phyloP scores from a whole-genome alignment of 371 early-diverging fungal genomes.

The Smittium culicis region DNA sequence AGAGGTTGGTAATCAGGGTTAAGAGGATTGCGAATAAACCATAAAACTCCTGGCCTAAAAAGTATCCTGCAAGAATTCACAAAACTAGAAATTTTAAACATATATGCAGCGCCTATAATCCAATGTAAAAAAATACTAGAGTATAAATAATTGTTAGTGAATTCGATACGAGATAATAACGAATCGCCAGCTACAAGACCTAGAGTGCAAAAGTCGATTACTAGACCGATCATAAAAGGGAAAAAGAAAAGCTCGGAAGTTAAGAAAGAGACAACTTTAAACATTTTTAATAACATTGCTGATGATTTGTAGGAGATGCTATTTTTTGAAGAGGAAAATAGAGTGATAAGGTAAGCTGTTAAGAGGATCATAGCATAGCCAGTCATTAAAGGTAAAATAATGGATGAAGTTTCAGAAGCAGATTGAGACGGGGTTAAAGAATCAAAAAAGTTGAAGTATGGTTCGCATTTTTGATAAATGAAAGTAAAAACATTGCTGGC shows the following conservation, averaged over 20 bases:
- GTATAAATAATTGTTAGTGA: conserved; percentile 42
- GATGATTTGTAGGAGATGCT: conserved; percentile 13
- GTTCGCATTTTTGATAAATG: too few relatives aligned
- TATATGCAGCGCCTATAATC: conserved; percentile 80
- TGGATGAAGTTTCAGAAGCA: neutral
- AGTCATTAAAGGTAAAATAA: neutral
- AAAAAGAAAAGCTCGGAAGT: conserved; percentile 68
- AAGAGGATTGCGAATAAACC: conserved; percentile 91
- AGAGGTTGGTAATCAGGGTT: conserved; percentile 86
- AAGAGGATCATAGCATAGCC: neutral
- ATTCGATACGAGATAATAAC: conserved; percentile 36
- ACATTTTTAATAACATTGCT: conserved; percentile 20
- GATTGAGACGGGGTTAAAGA: too few relatives aligned
- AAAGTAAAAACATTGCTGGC: too few relatives aligned
- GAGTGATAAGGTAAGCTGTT: neutral
- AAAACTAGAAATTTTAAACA: conserved; percentile 78
- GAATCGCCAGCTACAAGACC: conserved; percentile 51
- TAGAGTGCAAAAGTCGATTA: conserved; percentile 59
- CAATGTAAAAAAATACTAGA: conserved; percentile 66
- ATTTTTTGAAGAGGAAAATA: neutral
- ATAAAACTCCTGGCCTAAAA: conserved; percentile 80
- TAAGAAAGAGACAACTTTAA: conserved; percentile 60
- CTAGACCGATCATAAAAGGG: conserved; percentile 71
- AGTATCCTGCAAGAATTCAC: conserved; percentile 58
- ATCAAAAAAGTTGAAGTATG: too few relatives aligned